Evolutionary conservation across 495 filamentous ascomycete genomes (phyloP).

Genomic region (Penicillium verhagenii): DNA sequence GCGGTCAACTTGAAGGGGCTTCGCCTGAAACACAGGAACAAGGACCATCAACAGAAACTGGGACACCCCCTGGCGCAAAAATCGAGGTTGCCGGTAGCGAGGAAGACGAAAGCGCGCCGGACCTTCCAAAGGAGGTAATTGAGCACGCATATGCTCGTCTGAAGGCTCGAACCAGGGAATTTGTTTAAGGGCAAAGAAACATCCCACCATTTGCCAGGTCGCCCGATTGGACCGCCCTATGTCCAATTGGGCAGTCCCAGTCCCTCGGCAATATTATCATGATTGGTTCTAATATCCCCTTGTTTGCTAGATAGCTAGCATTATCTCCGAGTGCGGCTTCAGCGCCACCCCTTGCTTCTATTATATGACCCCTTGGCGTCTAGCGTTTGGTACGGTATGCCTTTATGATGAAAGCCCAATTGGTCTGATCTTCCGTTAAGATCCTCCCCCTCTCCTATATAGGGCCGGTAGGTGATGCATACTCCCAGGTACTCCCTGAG

Average conservation of each 20-base stretch:
- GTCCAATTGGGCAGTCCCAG: neutral
- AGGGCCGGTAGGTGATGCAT: conserved; percentile 25
- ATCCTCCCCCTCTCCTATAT: conserved; percentile 2
- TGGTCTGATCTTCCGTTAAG: conserved; percentile 22
- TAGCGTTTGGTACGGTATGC: neutral
- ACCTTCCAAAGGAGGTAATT: conserved; percentile 53
- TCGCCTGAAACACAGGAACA: conserved; percentile 4
- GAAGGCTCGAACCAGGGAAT: conserved; percentile 26
- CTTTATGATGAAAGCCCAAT: conserved; percentile 36
- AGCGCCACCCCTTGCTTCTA: neutral
- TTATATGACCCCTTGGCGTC: neutral
- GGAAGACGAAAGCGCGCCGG: conserved; percentile 49
- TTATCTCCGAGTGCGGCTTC: neutral
- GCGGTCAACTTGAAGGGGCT: conserved; percentile 33
- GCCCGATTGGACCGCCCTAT: too few species aligned
- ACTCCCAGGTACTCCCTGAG: conserved; percentile 22
- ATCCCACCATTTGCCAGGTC: neutral
- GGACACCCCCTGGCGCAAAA: neutral
- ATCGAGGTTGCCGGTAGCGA: conserved; percentile 12
- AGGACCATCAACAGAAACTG: conserved; percentile 4
- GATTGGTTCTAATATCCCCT: neutral
- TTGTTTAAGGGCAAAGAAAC: neutral
- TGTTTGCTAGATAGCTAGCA: neutral
- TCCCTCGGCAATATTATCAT: neutral
- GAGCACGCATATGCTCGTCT: conserved; percentile 50